Conservation (phyloP, 257 asterid genomes). For the Solanum chilense region DNA sequence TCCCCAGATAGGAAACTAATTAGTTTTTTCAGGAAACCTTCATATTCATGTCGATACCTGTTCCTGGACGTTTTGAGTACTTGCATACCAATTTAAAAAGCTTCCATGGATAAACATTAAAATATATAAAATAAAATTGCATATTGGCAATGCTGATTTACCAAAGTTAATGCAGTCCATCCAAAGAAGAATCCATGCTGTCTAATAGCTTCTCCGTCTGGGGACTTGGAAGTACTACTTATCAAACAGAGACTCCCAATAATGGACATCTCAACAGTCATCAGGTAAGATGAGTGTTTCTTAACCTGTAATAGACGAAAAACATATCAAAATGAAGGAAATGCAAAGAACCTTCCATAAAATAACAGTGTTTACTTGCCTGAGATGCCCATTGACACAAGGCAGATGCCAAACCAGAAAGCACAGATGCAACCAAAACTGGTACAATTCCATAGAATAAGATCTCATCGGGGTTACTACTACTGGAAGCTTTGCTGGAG, state of each 20-base stretch:
- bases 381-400: constrained; percentile 99
- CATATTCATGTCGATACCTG: neutral
- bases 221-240: constrained; percentile 80
- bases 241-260: constrained; percentile 89
- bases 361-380: constrained; percentile 30
- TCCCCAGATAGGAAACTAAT: neutral
- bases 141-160: constrained; percentile 20
- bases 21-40: neutral
- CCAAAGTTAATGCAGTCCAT: constrained; percentile 84
- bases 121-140: neutral
- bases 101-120: neutral
- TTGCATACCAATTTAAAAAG: neutral
- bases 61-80: neutral
- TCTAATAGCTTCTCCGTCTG: constrained; percentile 75
- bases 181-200: constrained; percentile 78
- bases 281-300: constrained; percentile 80
- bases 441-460: constrained; percentile 80
- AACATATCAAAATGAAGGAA: neutral
- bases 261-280: constrained; percentile 96
- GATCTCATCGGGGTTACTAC: constrained; percentile 56
- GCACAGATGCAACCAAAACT: constrained; percentile 83
- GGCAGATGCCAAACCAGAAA: constrained; percentile 95
- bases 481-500: constrained; percentile 58
- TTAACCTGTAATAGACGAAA: constrained; percentile 45
- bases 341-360: neutral